A percentile compares a stretch with the other conserved stretches of the same genome.
Evolutionary conservation across 495 filamentous ascomycete species (phyloP).

Genomic region (Aspergillus campestris): DNA sequence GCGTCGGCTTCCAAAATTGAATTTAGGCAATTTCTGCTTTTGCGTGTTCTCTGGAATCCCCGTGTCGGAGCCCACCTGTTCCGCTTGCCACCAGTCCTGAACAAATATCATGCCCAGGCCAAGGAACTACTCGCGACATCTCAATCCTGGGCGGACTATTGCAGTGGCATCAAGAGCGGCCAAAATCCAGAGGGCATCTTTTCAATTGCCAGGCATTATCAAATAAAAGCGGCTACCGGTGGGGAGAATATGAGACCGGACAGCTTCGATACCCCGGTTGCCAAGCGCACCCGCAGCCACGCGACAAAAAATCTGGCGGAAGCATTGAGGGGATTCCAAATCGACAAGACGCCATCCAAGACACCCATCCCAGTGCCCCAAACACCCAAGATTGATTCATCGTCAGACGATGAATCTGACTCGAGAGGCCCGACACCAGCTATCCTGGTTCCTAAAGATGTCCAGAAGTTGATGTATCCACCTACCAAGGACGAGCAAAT

Average conservation of each 20-base stretch:
- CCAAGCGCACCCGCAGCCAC: background rate
- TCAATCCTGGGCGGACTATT: background rate
- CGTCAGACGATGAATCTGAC: too few species aligned
- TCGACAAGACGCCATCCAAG: too few species aligned
- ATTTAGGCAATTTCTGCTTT: constrained; percentile 2
- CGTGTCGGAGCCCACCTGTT: background rate
- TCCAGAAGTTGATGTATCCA: background rate
- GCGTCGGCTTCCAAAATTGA: constrained; percentile 1
- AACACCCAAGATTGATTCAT: too few species aligned
- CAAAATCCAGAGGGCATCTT: constrained; percentile 1
- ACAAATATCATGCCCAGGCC: too few species aligned
- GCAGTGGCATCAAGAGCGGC: background rate
- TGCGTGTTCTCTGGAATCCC: constrained; percentile 1
- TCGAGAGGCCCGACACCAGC: too few species aligned
- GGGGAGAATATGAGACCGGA: background rate
- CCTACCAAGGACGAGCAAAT: constrained; percentile 17
- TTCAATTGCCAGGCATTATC: constrained; percentile 2
- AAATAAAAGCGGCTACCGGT: constrained; percentile 1
- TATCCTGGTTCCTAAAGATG: too few species aligned
- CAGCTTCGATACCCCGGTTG: constrained; percentile 3
- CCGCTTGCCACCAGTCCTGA: background rate
- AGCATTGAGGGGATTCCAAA: too few species aligned
- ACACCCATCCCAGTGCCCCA: too few species aligned
- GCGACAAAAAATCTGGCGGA: too few species aligned
- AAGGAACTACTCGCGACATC: background rate